phyloP scores from a whole-genome alignment of 371 early-diverging fungal genomes.

The Coemansia sp. region DNA sequence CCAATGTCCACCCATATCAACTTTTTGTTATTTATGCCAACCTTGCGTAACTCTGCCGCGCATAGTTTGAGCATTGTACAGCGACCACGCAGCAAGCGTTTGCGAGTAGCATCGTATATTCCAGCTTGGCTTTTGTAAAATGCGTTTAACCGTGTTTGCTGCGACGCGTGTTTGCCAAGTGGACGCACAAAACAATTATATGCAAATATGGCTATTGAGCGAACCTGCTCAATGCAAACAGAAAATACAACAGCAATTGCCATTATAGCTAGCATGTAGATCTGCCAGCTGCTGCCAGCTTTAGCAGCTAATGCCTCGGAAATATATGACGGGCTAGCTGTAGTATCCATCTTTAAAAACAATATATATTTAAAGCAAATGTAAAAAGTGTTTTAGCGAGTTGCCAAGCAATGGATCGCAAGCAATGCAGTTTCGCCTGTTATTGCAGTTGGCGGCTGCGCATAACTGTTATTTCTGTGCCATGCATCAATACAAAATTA shows the following conservation, averaged over 20 bases:
- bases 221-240: neutral
- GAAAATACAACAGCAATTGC: neutral
- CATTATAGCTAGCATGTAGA: slow-evolving; percentile 9
- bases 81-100: slow-evolving; percentile 71
- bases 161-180: slow-evolving; percentile 52
- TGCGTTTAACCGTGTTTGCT: slow-evolving; percentile 49
- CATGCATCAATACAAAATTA: too few relatives aligned
- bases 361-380: too few relatives aligned
- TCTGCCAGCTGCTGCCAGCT: neutral
- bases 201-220: slow-evolving; percentile 52
- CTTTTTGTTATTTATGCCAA: slow-evolving; percentile 35
- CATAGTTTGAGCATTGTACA: slow-evolving; percentile 75
- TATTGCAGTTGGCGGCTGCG: too few relatives aligned
- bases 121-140: slow-evolving; percentile 36
- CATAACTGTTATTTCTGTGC: too few relatives aligned
- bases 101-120: slow-evolving; percentile 65
- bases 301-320: neutral
- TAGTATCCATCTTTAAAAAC: too few relatives aligned
- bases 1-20: slow-evolving; percentile 82
- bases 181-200: slow-evolving; percentile 79
- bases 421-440: too few relatives aligned
- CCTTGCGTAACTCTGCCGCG: slow-evolving; percentile 69
- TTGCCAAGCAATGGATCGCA: too few relatives aligned
- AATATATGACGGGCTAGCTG: neutral
- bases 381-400: too few relatives aligned